Conservation (phyloP, 2,329 filamentous ascomycete genomes). For the Cytospora mali region DNA sequence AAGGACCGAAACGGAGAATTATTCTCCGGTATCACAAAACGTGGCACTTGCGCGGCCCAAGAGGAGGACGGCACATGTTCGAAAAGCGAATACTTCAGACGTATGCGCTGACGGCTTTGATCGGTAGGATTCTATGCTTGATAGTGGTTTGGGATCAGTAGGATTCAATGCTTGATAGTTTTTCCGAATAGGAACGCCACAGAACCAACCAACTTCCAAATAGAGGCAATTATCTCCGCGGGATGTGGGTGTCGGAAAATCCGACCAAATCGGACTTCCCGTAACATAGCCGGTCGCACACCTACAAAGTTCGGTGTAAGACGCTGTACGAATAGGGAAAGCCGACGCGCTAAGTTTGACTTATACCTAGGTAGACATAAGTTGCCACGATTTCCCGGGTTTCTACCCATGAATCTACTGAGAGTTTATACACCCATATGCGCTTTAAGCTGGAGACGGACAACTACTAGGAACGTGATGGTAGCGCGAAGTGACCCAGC, state of each 20-base stretch:
- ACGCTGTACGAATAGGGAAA: neutral
- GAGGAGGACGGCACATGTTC: neutral
- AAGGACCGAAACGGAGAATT: neutral
- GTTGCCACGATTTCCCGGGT: too few species aligned
- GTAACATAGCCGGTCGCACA: neutral
- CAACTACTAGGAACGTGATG: neutral
- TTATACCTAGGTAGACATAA: neutral
- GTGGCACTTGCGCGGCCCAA: neutral
- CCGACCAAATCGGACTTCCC: constrained; percentile 10
- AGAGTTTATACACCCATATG: neutral
- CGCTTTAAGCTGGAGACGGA: too few species aligned
- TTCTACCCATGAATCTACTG: too few species aligned
- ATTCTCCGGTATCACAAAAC: neutral
- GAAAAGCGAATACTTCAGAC: neutral
- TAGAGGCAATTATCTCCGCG: neutral
- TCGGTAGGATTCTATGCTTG: neutral
- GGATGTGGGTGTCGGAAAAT: constrained; percentile 2
- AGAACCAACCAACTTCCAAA: neutral
- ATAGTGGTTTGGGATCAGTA: neutral
- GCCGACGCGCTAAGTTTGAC: neutral
- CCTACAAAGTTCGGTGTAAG: too few species aligned
- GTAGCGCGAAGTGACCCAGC: neutral
- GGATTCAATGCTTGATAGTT: neutral
- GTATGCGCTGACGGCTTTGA: neutral
- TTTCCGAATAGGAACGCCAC: neutral